Conservation (phyloP, 306 rosid species). For the Castanea mollissima region DNA sequence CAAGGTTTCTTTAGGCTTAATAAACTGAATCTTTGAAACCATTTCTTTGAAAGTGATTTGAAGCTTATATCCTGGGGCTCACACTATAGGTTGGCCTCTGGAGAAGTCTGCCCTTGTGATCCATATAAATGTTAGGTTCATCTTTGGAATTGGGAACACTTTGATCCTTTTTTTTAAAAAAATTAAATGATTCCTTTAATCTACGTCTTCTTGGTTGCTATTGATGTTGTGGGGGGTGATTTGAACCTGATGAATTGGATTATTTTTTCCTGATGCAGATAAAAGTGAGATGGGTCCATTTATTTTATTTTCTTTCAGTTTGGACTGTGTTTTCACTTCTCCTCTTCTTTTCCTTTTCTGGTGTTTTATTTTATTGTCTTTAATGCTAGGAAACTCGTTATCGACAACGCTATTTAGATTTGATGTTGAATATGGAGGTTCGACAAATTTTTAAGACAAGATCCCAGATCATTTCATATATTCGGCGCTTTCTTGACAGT, state of each 20-base stretch:
- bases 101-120: neutral
- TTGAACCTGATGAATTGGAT: neutral
- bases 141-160: neutral
- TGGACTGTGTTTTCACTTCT: neutral
- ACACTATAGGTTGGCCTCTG: no score
- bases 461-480: constrained; percentile 53
- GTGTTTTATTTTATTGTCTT: neutral
- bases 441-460: constrained; percentile 85
- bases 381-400: constrained; percentile 83
- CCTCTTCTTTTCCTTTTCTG: neutral
- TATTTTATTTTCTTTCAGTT: neutral
- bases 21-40: no score
- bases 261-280: neutral
- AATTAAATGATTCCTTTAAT: neutral
- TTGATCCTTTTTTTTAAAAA: neutral
- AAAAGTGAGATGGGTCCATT: neutral
- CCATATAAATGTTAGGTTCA: neutral
- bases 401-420: constrained; percentile 81
- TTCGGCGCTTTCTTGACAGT: constrained; percentile 67
- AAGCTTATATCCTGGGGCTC: no score
- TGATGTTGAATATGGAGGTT: constrained; percentile 80
- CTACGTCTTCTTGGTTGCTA: neutral
- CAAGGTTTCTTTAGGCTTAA: no score
- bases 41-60: no score
- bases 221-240: neutral